Conservation (phyloP, 805 yeast genomes). For the Metschnikowia dekortorum region DNA sequence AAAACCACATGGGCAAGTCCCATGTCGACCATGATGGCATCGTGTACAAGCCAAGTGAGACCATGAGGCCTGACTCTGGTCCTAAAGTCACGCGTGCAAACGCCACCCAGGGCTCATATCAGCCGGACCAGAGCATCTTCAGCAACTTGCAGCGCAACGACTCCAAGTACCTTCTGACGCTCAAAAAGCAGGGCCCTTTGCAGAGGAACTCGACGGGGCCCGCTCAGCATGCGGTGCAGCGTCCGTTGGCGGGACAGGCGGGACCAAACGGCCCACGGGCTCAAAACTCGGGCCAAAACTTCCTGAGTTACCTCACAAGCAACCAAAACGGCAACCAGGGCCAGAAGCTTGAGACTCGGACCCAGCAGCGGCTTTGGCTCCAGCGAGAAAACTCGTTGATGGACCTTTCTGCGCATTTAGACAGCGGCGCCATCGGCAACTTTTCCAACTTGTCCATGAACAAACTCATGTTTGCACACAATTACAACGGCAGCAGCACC, state of each 20-base stretch:
- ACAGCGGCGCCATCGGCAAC: conserved; percentile 27
- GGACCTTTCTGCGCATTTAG: conserved; percentile 43
- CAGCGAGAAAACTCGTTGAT: conserved; percentile 71
- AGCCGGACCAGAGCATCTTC: conserved; percentile 40
- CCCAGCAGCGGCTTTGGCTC: conserved; percentile 81
- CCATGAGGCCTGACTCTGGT: conserved; percentile 16
- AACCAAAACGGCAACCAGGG: conserved; percentile 4
- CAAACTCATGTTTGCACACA: conserved; percentile 36
- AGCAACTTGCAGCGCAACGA: conserved; percentile 39
- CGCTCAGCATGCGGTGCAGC: neutral
- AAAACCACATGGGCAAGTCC: conserved; percentile 4
- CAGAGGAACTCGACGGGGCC: neutral
- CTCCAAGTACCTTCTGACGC: conserved; percentile 27
- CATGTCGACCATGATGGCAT: conserved; percentile 5
- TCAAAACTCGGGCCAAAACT: conserved; percentile 13
- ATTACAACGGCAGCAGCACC: conserved; percentile 20
- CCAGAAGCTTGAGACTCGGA: conserved; percentile 51
- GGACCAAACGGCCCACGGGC: neutral
- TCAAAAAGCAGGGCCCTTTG: conserved; percentile 17
- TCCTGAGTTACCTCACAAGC: conserved; percentile 33
- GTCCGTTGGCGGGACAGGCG: conserved; percentile 2
- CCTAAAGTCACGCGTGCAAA: conserved; percentile 31
- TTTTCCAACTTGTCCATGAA: conserved; percentile 37
- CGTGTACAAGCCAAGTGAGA: conserved; percentile 1
- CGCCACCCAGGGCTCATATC: conserved; percentile 35